Conservation (phyloP, 495 filamentous ascomycete species). For the Astrothelium subdiscretum region DNA sequence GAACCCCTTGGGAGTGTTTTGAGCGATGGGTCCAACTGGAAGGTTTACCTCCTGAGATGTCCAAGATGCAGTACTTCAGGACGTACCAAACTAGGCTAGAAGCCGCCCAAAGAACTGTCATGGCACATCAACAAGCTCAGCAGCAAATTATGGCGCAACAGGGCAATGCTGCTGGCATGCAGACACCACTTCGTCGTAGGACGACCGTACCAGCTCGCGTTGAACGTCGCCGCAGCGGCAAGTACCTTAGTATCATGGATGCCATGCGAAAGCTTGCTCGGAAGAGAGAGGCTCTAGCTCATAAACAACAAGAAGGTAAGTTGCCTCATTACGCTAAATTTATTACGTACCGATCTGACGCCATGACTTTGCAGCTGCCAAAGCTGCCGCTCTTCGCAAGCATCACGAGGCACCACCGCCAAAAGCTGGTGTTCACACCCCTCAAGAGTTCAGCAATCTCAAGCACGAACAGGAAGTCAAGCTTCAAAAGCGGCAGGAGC, state of each 20-base stretch:
- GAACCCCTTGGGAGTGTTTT: constrained; percentile 98
- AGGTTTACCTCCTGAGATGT: constrained; percentile 80
- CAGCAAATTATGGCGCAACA: constrained; percentile 45
- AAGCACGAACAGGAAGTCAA: constrained; percentile 77
- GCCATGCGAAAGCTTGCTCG: constrained; percentile 91
- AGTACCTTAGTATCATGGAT: constrained; percentile 79
- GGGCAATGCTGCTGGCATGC: constrained; percentile 43
- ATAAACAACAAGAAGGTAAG: constrained; percentile 76
- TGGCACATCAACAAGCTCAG: constrained; percentile 50
- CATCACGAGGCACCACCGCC: constrained; percentile 23
- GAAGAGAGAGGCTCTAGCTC: constrained; percentile 71
- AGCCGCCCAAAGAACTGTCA: constrained; percentile 55
- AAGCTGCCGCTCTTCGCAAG: constrained; percentile 32
- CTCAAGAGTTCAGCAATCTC: constrained; percentile 77
- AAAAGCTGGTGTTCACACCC: constrained; percentile 46
- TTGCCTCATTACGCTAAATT: not conserved
- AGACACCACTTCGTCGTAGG: constrained; percentile 45
- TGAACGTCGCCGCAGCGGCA: constrained; percentile 72
- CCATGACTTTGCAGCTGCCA: constrained; percentile 17
- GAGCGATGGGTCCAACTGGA: constrained; percentile 90
- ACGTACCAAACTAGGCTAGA: constrained; percentile 73
- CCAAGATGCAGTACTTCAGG: constrained; percentile 83
- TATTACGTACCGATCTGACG: not conserved
- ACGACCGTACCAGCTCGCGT: constrained; percentile 67
- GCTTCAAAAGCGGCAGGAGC: constrained; percentile 58